Base-by-base conservation (phyloP, 2,329 filamentous ascomycete species). In the Colletotrichum agaves region DNA sequence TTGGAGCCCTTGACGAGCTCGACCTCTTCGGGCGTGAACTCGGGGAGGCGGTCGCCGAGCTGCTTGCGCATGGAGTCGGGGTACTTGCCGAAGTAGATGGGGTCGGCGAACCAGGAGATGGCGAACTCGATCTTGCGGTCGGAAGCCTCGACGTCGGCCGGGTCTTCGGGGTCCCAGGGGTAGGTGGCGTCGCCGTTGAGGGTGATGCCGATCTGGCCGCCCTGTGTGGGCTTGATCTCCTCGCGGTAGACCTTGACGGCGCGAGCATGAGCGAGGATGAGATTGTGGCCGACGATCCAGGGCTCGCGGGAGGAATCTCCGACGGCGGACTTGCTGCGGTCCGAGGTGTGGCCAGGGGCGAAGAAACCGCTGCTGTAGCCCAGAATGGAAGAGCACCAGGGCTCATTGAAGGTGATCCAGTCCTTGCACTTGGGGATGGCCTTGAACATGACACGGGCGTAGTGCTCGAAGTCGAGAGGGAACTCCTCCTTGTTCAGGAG, bases 381-480 rank as follows among this genome's bases (percentile, higher is more conserved):
- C 46, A 96, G 85, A 69, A 96, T 90, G 59, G 91, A 88, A 71
- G 89, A 92, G 80, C 93, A 97, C 89, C 92, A 96, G 3, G 93
- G 93, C 82, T 97, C 93, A 78, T 96, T 96, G 82, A 95, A 93
- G 27, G 93, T 96, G 78, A 94, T 93, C 93, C 93, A 97, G 80
- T 93, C 86, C 83, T 93, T 93, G 74, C 94, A 93, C 78, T 90
- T 91, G 61, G 89, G 87, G 55, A 97, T 84, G 1, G 89, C 87
- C 76, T 90, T 85, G 82, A 94, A 97, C 74, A 93, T 84, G 52
- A 93, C 83, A 69, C 90, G 89, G 10, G 93, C 91, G 76, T 94
- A 97, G 79, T 91, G 82, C 73, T 91, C 90, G 76, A 89, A 97
- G 80, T 97, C 93, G 66, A 90, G 86, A 3, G 92, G 89, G 78